Percentiles rank a stretch among this genome's conserved stretches.
phyloP scores from a whole-genome alignment of 2,329 filamentous ascomycete genomes.

The Phialemonium atrogriseum region DNA sequence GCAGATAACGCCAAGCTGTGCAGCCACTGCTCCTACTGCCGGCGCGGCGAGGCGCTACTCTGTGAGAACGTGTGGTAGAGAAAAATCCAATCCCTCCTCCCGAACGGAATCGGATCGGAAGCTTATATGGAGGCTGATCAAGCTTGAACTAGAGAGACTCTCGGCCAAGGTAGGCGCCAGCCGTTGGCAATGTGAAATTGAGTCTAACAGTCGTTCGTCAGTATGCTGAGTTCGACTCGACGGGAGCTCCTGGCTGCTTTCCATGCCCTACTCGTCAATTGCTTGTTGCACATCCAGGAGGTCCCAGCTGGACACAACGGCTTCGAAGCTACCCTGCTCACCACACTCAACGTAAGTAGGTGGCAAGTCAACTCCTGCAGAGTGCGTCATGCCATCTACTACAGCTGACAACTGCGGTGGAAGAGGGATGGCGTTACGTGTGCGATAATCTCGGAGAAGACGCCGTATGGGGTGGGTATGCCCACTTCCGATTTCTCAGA shows the following conservation, averaged over 20 bases:
- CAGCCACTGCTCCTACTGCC: conserved; percentile 66
- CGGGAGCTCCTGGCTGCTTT: conserved; percentile 10
- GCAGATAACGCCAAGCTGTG: conserved; percentile 60
- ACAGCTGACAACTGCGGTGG: not conserved
- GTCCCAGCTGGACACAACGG: conserved; percentile 3
- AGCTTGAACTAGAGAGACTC: conserved; percentile 5
- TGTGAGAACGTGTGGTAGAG: no score
- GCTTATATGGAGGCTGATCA: conserved; percentile 6
- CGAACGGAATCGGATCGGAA: conserved; percentile 5
- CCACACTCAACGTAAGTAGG: conserved; percentile 4
- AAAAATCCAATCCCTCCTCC: no score
- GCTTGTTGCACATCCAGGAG: conserved; percentile 8
- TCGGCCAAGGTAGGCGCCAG: conserved; percentile 2
- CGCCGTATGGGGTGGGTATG: no score
- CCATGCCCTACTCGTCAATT: conserved; percentile 11
- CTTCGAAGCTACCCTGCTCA: conserved; percentile 4
- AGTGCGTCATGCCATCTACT: not conserved
- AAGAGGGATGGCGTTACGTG: no score
- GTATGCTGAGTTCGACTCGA: conserved; percentile 6
- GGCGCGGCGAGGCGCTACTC: conserved; percentile 56
- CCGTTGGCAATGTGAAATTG: not conserved
- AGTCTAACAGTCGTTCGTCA: conserved; percentile 1
- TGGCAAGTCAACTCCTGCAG: not conserved
- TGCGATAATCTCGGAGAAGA: no score
- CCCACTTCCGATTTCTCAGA: no score